Evolutionary conservation across 2,329 filamentous ascomycete species (phyloP).

Genomic region (Cryphonectria japonica): DNA sequence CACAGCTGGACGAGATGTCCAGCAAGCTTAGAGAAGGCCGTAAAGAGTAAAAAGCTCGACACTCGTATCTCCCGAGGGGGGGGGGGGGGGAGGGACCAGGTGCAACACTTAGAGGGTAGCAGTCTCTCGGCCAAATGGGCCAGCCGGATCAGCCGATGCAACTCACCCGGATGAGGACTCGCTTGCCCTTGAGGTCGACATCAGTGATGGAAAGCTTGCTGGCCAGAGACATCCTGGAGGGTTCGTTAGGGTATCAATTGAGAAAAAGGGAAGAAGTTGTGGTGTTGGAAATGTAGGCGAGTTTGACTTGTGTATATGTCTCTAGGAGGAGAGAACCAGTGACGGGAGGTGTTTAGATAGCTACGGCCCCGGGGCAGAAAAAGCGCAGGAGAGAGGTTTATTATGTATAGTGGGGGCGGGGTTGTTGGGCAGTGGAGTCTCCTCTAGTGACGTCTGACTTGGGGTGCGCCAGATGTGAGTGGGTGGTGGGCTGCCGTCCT

Average conservation of each 20-base stretch:
- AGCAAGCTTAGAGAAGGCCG: neutral
- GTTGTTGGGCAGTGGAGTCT: constrained; percentile 24
- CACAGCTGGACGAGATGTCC: neutral
- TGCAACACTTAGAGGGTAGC: neutral
- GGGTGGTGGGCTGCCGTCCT: constrained; percentile 20
- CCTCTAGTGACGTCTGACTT: constrained; percentile 23
- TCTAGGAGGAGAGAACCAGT: constrained; percentile 30
- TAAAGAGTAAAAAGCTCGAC: neutral
- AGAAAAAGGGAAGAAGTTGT: constrained; percentile 12
- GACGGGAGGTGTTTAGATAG: constrained; percentile 7
- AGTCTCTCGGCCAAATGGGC: neutral
- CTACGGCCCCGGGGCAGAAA: constrained; percentile 11
- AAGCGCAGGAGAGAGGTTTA: constrained; percentile 4
- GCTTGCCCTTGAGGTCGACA: constrained; percentile 96
- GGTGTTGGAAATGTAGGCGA: constrained; percentile 28
- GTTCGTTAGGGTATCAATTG: constrained; percentile 31
- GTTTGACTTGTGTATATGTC: constrained; percentile 16
- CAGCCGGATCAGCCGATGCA: constrained; percentile 8
- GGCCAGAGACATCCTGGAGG: constrained; percentile 85
- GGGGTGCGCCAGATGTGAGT: neutral
- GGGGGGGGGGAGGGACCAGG: neutral
- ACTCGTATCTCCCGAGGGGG: neutral
- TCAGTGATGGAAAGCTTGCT: constrained; percentile 98
- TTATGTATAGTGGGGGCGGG: constrained; percentile 25
- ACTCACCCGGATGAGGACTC: constrained; percentile 93